phyloP scores from a whole-genome alignment of 1,284 basidiomycete species.

The Peniophora sp. region DNA sequence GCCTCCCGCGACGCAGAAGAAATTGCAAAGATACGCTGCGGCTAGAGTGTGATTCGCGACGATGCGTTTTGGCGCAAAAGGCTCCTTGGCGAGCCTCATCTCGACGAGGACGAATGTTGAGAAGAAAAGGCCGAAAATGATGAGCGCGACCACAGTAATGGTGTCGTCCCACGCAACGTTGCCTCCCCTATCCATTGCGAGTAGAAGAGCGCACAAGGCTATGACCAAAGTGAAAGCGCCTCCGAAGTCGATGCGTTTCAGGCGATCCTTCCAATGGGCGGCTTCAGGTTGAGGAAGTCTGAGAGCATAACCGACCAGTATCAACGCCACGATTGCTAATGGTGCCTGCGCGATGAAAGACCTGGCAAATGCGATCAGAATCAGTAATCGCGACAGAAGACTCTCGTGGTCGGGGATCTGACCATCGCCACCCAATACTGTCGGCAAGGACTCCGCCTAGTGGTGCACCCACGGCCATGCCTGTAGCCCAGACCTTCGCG shows the following conservation, averaged over 20 bases:
- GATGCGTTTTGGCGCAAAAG: constrained; percentile 49
- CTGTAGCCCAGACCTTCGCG: constrained; percentile 29
- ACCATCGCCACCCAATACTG: constrained; percentile 57
- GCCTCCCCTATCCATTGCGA: constrained; percentile 50
- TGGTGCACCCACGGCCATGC: constrained; percentile 48
- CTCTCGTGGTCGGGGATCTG: too few species aligned
- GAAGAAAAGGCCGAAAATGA: constrained; percentile 13
- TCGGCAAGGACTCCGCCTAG: constrained; percentile 52
- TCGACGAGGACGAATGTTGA: constrained; percentile 24
- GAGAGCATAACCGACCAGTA: constrained; percentile 39
- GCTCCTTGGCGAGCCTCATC: constrained; percentile 41
- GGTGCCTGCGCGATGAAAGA: constrained; percentile 54
- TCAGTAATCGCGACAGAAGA: constrained; percentile 4
- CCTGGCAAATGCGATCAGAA: constrained; percentile 22
- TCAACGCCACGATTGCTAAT: constrained; percentile 38
- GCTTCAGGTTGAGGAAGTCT: constrained; percentile 33
- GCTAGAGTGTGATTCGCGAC: constrained; percentile 40
- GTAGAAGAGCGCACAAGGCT: constrained; percentile 44
- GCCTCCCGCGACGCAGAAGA: constrained; percentile 41
- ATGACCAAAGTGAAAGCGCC: constrained; percentile 45
- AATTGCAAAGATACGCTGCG: constrained; percentile 50
- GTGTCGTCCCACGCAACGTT: constrained; percentile 45
- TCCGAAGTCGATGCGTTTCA: constrained; percentile 49
- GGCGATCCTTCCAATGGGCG: constrained; percentile 32
- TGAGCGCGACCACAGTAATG: constrained; percentile 19